These are phyloP conservation scores for Oryza longistaminata DNA, from an alignment of 176 grass and related monocot species.

Conservation along the genomic window DNA sequence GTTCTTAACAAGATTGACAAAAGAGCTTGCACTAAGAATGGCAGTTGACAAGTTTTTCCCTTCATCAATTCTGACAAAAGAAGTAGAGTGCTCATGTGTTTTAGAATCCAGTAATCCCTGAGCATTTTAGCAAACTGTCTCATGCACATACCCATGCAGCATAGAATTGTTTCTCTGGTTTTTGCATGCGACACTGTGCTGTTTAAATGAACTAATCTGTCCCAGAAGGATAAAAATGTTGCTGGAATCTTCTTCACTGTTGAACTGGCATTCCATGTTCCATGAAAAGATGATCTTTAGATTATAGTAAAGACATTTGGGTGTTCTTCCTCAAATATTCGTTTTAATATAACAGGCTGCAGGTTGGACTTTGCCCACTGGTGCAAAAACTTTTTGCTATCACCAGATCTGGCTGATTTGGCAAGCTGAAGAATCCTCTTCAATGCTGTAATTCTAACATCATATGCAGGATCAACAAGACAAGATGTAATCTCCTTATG, in stretches of 20 bases:
- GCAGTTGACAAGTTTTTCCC: conserved; percentile 38
- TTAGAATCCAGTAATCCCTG: conserved; percentile 37
- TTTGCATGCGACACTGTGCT: conserved; percentile 60
- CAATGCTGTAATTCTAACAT: conserved; percentile 80
- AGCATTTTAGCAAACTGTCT: conserved; percentile 65
- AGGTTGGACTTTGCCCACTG: conserved; percentile 71
- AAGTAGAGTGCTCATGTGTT: conserved; percentile 32
- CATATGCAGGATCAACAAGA: conserved; percentile 70
- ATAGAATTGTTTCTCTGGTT: conserved; percentile 76
- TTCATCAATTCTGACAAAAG: conserved; percentile 35
- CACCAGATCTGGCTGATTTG: conserved; percentile 49
- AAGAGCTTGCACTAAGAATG: conserved; percentile 54
- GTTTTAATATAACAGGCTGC: conserved; percentile 54
- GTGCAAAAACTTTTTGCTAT: conserved; percentile 52
- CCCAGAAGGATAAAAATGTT: conserved; percentile 69
- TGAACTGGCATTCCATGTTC: conserved; percentile 54
- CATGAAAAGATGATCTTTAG: conserved; percentile 86
- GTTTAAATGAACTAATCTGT: conserved; percentile 81
- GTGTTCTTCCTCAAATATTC: conserved; percentile 71
- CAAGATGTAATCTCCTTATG: conserved; percentile 74
- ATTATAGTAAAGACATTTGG: conserved; percentile 86
- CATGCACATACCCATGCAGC: conserved; percentile 91
- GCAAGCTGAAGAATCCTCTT: conserved; percentile 83
- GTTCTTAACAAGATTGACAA: conserved; percentile 67
- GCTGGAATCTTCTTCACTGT: conserved; percentile 50